These are phyloP conservation scores for Solanum medicagineum DNA, from an alignment of 257 asterid species.

Conservation along the genomic window DNA sequence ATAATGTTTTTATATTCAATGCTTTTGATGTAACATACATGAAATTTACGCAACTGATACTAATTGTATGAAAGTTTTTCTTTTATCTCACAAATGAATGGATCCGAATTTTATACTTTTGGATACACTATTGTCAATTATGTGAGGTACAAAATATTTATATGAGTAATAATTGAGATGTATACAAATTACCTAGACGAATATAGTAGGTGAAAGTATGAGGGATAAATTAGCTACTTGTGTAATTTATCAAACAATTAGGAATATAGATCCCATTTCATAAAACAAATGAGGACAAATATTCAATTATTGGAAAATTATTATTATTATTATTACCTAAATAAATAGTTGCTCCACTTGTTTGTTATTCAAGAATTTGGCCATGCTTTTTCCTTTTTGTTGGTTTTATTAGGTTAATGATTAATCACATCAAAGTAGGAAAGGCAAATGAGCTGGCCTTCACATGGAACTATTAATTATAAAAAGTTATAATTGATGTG, in stretches of 20 bases:
- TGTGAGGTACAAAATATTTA: no score
- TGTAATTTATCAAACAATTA: not conserved
- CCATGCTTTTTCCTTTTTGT: not conserved
- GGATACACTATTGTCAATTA: not conserved
- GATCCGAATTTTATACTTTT: no score
- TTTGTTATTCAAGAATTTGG: not conserved
- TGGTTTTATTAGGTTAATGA: not conserved
- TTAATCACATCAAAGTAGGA: not conserved
- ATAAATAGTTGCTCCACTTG: not conserved
- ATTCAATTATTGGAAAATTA: not conserved
- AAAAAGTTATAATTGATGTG: not conserved
- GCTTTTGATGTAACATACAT: not conserved
- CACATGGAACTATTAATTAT: constrained; percentile 5
- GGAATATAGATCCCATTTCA: not conserved
- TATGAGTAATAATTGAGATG: not conserved
- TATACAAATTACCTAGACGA: no score
- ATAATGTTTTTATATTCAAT: not conserved
- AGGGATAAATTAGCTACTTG: not conserved
- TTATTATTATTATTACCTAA: no score
- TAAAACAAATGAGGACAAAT: not conserved
- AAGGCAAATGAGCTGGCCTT: not conserved
- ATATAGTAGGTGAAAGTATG: no score
- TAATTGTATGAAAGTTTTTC: no score
- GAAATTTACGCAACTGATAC: not conserved
- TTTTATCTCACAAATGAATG: no score